phyloP scores from a whole-genome alignment of 176 grass and related monocot genomes.

The Cocos nucifera region DNA sequence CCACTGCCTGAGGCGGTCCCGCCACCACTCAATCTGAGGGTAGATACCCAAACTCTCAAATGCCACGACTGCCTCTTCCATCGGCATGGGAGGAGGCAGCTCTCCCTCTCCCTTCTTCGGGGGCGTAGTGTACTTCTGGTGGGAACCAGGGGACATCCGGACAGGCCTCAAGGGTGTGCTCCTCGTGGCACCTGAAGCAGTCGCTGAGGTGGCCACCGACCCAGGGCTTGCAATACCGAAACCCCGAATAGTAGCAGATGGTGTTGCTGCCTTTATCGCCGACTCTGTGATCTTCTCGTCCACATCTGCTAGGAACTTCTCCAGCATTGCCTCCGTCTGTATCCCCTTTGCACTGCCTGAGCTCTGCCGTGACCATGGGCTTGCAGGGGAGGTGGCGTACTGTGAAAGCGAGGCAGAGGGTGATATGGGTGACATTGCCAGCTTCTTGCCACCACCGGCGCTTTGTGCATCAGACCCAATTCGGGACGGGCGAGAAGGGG shows the following conservation, averaged over 20 bases:
- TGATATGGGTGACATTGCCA: slow-evolving; percentile 39
- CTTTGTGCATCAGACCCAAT: slow-evolving; percentile 45
- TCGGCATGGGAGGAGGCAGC: slow-evolving; percentile 72
- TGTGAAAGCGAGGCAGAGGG: slow-evolving; percentile 49
- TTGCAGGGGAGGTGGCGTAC: slow-evolving; percentile 50
- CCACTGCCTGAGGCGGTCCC: slow-evolving; percentile 85
- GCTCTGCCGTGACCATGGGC: slow-evolving; percentile 81
- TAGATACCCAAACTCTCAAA: slow-evolving; percentile 75
- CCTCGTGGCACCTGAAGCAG: slow-evolving; percentile 61
- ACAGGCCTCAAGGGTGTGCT: slow-evolving; percentile 73
- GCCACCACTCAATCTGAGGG: slow-evolving; percentile 82
- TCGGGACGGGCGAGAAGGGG: slow-evolving; percentile 41
- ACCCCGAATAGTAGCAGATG: slow-evolving; percentile 38
- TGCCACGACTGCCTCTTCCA: slow-evolving; percentile 68
- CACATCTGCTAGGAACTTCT: slow-evolving; percentile 65
- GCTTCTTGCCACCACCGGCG: slow-evolving; percentile 50
- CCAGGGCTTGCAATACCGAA: slow-evolving; percentile 62
- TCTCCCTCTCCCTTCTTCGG: slow-evolving; percentile 91
- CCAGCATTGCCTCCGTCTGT: slow-evolving; percentile 72
- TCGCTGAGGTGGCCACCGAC: slow-evolving; percentile 40
- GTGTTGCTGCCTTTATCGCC: slow-evolving; percentile 39
- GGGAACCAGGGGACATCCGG: slow-evolving; percentile 87
- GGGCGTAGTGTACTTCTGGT: slow-evolving; percentile 61
- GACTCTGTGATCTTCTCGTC: slow-evolving; percentile 57
- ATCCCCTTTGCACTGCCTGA: slow-evolving; percentile 74